Conservation (phyloP, 2,329 filamentous ascomycete species). For the Fusarium haematococcum region DNA sequence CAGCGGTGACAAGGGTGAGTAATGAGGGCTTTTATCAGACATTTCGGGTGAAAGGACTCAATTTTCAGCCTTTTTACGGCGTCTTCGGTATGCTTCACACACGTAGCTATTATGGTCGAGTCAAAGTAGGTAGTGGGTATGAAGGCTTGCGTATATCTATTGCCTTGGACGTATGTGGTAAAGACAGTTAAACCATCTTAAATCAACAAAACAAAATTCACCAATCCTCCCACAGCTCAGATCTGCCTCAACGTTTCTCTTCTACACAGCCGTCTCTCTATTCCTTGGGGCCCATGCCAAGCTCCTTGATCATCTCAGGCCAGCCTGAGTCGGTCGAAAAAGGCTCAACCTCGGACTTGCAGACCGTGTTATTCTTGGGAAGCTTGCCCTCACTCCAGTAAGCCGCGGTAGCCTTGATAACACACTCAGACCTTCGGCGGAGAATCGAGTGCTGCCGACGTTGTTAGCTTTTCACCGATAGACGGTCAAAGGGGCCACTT, state of each 20-base stretch:
- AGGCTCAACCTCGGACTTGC: neutral
- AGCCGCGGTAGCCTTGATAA: neutral
- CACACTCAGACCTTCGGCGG: neutral
- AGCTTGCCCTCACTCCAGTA: neutral
- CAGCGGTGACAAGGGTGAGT: neutral
- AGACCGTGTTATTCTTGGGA: neutral
- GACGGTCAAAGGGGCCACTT: constrained; percentile 31
- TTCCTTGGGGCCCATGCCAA: neutral
- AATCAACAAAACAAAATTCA: neutral
- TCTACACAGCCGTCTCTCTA: neutral
- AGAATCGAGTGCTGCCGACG: neutral
- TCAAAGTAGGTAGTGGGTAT: neutral
- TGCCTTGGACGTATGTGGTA: neutral
- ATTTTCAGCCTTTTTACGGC: neutral
- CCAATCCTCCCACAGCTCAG: neutral
- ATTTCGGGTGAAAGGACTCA: neutral
- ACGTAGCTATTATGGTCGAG: neutral
- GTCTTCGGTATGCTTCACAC: neutral
- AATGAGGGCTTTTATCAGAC: neutral
- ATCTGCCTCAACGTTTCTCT: rapidly evolving
- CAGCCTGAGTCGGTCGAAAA: neutral
- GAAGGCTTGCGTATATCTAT: neutral
- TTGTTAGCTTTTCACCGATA: neutral
- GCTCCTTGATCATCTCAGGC: neutral
- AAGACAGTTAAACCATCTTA: neutral